Evolutionary conservation across 805 yeast species (phyloP), one percentile per base, ranked within the genome.

Genomic region (Ogataea methylovora): DNA sequence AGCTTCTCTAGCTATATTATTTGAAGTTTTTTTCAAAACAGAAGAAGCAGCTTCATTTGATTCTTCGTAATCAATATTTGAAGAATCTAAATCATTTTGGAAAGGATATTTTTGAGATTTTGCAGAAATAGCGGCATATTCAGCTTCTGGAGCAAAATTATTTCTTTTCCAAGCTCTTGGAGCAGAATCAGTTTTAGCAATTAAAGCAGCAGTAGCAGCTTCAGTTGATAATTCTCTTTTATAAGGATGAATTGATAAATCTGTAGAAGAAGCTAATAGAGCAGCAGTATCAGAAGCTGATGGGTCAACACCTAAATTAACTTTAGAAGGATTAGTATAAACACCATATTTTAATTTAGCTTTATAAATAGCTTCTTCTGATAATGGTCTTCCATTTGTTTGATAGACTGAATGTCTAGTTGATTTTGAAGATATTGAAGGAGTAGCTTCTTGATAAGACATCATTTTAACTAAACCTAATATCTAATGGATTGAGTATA

Each of bases 221-320:
- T 75, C 84, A 7, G 79, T 66, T 13, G 78, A 70, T 11, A 69
- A 54, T 24, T 58, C 60, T 39, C 88, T 62, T 54, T 75, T 79
- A 54, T 80, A 82, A 11, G 85, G 76, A 41, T 70, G 72, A 25
- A 80, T 73, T 2, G 76, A 67, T 29, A 78, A 64, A 53, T 77
- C 83, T 2, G 82, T 60, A 10, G 77, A 71, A 6, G 84, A 73
- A 2, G 92, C 94, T 41, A 81, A 63, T 35, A 80, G 61, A 1
- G 92, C 92, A 32, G 94, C 90, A 5, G 82, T 73, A 51, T 79
- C 86, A 12, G 84, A 71, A 20, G 87, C 84, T 27, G 73, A 67
- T 38, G 78, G 68, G 40, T 73, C 68, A 21, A 80, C 82, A n/a
- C 90, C 88, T 5, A 76, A 58, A 9, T 67, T 58, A 4, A 65